Evolutionary conservation across 129 eudicot genomes (phyloP).

Genomic region (Gnaphalium uliginosum): DNA sequence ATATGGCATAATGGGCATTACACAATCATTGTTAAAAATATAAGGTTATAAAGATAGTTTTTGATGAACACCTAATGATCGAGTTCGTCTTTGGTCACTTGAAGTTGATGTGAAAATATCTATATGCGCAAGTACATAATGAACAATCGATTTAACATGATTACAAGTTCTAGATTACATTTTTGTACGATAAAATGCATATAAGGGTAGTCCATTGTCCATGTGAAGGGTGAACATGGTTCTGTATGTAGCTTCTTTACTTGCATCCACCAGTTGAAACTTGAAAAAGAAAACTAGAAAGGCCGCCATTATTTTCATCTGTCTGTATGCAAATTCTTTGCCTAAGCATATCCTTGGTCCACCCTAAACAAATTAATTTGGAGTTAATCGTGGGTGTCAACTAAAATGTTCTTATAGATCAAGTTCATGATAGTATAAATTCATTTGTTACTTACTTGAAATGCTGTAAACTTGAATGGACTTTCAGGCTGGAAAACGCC

Average conservation of each 20-base stretch:
- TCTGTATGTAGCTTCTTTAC: slow-evolving; percentile 7
- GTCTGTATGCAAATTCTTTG: not conserved
- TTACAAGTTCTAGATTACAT: not conserved
- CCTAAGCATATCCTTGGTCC: slow-evolving; percentile 7
- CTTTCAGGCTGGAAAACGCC: slow-evolving; percentile 46
- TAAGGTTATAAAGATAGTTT: no score
- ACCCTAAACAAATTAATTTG: not conserved
- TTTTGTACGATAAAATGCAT: not conserved
- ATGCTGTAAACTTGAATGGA: slow-evolving; percentile 19
- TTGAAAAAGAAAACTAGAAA: slow-evolving; percentile 1
- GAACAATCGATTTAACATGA: not conserved
- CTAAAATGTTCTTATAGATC: not conserved
- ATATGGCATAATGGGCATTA: no score
- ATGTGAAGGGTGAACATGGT: slow-evolving; percentile 10
- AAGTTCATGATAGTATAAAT: not conserved
- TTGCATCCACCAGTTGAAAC: slow-evolving; percentile 2
- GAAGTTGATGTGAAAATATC: not conserved
- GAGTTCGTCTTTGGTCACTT: not conserved
- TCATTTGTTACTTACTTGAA: slow-evolving; percentile 34
- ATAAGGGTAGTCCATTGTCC: not conserved
- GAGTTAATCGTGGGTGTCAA: not conserved
- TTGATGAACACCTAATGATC: not conserved
- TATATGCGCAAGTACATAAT: not conserved
- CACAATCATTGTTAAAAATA: no score
- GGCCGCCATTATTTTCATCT: not conserved